Evolutionary conservation across 169 alveolate genomes (phyloP).

Genomic region (Miamiensis avidus): DNA sequence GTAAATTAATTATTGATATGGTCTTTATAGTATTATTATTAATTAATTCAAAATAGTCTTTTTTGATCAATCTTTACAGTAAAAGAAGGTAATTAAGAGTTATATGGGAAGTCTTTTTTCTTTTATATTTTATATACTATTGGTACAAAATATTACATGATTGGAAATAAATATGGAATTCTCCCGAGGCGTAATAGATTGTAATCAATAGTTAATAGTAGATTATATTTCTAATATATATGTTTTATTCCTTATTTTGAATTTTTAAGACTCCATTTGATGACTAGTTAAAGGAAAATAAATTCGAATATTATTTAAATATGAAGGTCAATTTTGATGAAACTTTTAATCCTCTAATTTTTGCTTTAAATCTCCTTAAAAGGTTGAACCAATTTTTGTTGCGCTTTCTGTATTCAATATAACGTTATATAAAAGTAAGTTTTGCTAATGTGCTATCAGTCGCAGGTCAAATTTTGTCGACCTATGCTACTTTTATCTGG

Average conservation of each 20-base stretch:
- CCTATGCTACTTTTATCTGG: background rate
- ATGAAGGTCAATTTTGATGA: background rate
- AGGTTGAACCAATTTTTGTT: background rate
- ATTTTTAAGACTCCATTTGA: background rate
- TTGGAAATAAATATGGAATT: background rate
- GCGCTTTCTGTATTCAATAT: background rate
- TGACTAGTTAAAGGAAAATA: background rate
- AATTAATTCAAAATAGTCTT: too few species aligned
- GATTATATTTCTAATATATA: too few species aligned
- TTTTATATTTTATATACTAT: background rate
- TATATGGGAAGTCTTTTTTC: too few species aligned
- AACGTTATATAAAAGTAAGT: background rate
- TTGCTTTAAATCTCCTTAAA: too few species aligned
- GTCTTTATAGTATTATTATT: too few species aligned
- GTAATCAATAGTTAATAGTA: too few species aligned
- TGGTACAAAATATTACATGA: background rate
- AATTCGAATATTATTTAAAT: background rate
- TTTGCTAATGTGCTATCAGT: background rate
- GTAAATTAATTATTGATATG: too few species aligned
- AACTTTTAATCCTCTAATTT: background rate
- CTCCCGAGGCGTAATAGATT: background rate
- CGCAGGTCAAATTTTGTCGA: background rate
- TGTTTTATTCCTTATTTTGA: too few species aligned
- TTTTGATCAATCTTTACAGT: too few species aligned
- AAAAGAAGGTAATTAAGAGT: too few species aligned